Evolutionary conservation across 2,329 filamentous ascomycete species (phyloP).

Genomic region (Fusarium sp.): DNA sequence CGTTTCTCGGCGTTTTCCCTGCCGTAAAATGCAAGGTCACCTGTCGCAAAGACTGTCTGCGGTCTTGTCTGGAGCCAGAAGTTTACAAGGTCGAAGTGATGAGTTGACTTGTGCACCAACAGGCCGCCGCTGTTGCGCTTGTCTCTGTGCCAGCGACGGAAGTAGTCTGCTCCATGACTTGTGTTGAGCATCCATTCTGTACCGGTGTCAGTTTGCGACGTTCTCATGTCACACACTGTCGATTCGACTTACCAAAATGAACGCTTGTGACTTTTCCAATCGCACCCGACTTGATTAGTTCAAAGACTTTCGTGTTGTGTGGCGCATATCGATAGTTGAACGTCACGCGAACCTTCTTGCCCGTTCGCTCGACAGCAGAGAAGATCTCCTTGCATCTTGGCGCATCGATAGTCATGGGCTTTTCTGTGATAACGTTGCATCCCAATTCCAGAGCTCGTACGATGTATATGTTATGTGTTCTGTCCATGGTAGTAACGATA

Average conservation of each 20-base stretch:
- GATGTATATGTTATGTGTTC: constrained; percentile 71
- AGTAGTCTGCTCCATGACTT: constrained; percentile 71
- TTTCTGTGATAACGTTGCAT: constrained; percentile 72
- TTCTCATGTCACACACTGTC: accelerated
- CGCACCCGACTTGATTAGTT: constrained; percentile 64
- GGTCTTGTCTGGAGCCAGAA: constrained; percentile 71
- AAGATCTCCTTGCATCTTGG: constrained; percentile 65
- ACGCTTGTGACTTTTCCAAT: constrained; percentile 69
- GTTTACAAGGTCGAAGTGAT: constrained; percentile 73
- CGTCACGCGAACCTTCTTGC: constrained; percentile 65
- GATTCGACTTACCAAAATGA: constrained; percentile 58
- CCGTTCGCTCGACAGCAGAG: constrained; percentile 46
- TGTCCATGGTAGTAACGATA: constrained; percentile 73
- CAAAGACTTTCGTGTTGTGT: constrained; percentile 71
- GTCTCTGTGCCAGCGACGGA: constrained; percentile 73
- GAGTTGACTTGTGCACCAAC: constrained; percentile 72
- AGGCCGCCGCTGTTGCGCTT: constrained; percentile 70
- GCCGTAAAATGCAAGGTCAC: constrained; percentile 71
- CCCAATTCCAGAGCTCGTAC: constrained; percentile 69
- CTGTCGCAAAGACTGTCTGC: constrained; percentile 68
- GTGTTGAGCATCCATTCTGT: constrained; percentile 72
- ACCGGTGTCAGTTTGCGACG: background rate
- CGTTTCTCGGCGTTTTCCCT: constrained; percentile 69
- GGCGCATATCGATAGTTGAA: constrained; percentile 76
- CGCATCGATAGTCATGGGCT: constrained; percentile 73